Evolutionary conservation across 2,329 filamentous ascomycete species (phyloP).

Genomic region (Claviceps quebecensis): DNA sequence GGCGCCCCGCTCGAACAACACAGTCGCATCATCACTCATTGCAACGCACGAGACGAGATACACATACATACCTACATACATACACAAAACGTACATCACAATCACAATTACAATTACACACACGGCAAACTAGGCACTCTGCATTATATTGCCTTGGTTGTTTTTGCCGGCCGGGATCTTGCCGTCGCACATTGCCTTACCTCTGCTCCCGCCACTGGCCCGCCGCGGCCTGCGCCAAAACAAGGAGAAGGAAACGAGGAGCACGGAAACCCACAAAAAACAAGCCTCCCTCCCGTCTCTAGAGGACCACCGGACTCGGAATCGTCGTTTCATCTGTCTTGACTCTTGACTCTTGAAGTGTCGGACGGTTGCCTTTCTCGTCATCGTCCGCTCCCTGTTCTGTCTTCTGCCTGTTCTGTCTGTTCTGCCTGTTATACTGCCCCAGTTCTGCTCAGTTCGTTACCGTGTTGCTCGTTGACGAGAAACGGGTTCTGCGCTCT

Average conservation of each 20-base stretch:
- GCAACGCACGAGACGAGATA: too few species aligned
- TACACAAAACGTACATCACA: too few species aligned
- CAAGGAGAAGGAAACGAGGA: not conserved
- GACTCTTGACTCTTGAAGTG: not conserved
- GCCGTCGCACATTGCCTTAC: not conserved
- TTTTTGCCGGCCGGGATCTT: not conserved
- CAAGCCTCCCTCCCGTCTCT: not conserved
- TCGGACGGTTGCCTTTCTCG: not conserved
- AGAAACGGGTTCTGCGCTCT: not conserved
- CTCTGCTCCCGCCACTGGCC: conserved; percentile 1
- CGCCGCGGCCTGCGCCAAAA: not conserved
- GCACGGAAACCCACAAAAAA: not conserved
- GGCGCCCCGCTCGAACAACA: not conserved
- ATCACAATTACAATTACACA: too few species aligned
- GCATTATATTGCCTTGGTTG: not conserved
- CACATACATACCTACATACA: too few species aligned
- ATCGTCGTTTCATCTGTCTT: not conserved
- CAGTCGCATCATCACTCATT: too few species aligned
- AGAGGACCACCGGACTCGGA: not conserved
- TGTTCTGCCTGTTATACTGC: too few species aligned
- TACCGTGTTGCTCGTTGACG: not conserved
- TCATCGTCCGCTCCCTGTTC: not conserved
- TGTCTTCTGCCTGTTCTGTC: too few species aligned
- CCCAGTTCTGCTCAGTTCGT: not conserved
- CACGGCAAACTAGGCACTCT: too few species aligned